phyloP scores from a whole-genome alignment of 768 basidiomycete genomes.

The Rubroboletus pulcherrimus region DNA sequence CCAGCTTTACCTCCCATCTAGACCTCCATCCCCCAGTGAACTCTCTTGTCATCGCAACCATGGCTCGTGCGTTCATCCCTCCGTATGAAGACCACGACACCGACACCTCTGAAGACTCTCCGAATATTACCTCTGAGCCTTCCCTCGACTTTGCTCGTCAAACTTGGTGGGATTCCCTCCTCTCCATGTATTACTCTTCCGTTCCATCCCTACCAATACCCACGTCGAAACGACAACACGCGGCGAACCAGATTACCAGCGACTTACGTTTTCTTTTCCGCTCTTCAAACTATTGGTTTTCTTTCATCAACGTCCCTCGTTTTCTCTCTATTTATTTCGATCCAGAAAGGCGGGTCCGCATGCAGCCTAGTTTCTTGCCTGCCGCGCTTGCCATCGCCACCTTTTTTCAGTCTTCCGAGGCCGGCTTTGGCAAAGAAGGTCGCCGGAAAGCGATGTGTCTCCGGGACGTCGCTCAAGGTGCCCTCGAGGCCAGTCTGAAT shows the following conservation, averaged over 20 bases:
- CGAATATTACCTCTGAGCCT: conserved; percentile 47
- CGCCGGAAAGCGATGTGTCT: conserved; percentile 56
- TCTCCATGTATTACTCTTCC: conserved; percentile 47
- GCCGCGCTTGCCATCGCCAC: conserved; percentile 62
- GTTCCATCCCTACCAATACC: conserved; percentile 33
- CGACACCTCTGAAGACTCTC: conserved; percentile 12
- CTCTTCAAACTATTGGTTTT: conserved; percentile 66
- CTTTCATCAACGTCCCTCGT: conserved; percentile 67
- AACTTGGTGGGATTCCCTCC: conserved; percentile 76
- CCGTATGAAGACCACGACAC: conserved; percentile 11
- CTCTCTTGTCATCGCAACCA: background rate
- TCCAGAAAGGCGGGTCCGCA: conserved; percentile 45
- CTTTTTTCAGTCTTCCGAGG: conserved; percentile 68
- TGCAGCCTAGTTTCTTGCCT: conserved; percentile 67
- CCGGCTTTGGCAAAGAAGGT: conserved; percentile 46
- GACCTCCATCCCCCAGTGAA: conserved; percentile 1
- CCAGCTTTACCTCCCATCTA: conserved; percentile 3
- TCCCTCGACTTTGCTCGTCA: conserved; percentile 65
- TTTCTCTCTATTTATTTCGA: conserved; percentile 62
- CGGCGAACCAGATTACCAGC: conserved; percentile 42
- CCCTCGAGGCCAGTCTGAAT: conserved; percentile 67
- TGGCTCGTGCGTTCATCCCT: conserved; percentile 4
- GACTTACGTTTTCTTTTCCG: conserved; percentile 67
- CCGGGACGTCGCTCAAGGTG: conserved; percentile 64
- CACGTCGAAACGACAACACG: conserved; percentile 43